Evolutionary conservation across 2,329 filamentous ascomycete genomes (phyloP).

Genomic region (Madurella fahalii): DNA sequence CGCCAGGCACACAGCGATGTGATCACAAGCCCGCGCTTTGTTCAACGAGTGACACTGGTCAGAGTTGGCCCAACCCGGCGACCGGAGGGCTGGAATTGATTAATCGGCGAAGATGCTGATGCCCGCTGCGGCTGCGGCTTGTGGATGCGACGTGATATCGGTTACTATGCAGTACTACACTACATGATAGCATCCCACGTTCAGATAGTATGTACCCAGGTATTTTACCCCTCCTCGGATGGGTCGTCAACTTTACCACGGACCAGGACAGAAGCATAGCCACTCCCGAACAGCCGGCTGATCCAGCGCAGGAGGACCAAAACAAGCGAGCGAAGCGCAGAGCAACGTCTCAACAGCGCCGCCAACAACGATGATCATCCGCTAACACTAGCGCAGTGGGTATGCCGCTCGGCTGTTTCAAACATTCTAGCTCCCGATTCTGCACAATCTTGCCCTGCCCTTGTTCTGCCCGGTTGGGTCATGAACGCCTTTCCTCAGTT

Average conservation of each 20-base stretch:
- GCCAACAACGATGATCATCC: neutral
- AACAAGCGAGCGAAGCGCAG: conserved; percentile 13
- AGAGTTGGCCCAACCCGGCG: neutral
- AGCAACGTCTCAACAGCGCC: neutral
- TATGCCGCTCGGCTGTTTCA: too few species aligned
- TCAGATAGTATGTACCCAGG: neutral
- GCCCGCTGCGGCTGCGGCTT: neutral
- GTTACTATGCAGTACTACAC: conserved; percentile 6
- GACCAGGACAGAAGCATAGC: conserved; percentile 2
- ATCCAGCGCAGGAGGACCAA: neutral
- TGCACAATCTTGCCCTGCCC: too few species aligned
- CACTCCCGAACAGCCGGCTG: conserved; percentile 4
- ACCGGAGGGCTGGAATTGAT: neutral
- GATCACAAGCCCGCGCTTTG: neutral
- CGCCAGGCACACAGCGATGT: too few species aligned
- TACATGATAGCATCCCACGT: too few species aligned
- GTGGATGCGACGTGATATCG: neutral
- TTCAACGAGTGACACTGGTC: neutral
- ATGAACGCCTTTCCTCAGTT: too few species aligned
- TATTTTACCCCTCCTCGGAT: neutral
- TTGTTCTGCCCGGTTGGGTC: too few species aligned
- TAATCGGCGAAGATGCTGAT: neutral
- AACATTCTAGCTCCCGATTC: too few species aligned
- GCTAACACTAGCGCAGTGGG: too few species aligned
- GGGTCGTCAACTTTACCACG: neutral